phyloP scores from a whole-genome alignment of 352 stramenopile genomes.

The Pythium aquatile region DNA sequence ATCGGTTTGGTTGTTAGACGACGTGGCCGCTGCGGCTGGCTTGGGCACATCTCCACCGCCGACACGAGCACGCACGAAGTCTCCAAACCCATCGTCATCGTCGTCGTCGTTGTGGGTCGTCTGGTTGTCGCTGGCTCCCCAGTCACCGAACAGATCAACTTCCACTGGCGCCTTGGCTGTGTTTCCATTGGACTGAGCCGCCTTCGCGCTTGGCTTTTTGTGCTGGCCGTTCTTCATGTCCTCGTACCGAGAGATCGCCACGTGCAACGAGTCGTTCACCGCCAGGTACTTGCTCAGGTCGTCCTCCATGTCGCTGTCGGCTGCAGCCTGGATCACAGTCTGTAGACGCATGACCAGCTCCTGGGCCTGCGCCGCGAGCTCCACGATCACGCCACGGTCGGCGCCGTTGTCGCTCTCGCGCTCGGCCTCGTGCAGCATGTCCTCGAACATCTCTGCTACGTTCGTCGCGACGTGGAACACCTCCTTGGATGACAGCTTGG shows the following conservation, averaged over 20 bases:
- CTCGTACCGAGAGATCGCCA: slow-evolving; percentile 61
- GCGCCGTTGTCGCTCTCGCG: slow-evolving; percentile 47
- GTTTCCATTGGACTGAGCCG: slow-evolving; percentile 1
- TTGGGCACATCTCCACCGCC: slow-evolving; percentile 30
- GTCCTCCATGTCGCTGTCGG: slow-evolving; percentile 51
- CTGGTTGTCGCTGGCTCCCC: slow-evolving; percentile 21
- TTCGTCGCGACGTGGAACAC: slow-evolving; percentile 65
- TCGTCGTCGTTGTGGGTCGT: slow-evolving; percentile 30
- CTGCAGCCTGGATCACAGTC: slow-evolving; percentile 57
- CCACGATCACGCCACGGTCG: slow-evolving; percentile 61
- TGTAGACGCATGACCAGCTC: slow-evolving; percentile 67
- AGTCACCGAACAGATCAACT: slow-evolving; percentile 11
- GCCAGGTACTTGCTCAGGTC: slow-evolving; percentile 59
- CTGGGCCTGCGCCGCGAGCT: slow-evolving; percentile 56
- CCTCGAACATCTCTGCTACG: slow-evolving; percentile 79
- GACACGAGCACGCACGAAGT: slow-evolving; percentile 52
- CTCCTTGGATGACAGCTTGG: slow-evolving; percentile 52
- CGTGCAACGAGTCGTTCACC: slow-evolving; percentile 67
- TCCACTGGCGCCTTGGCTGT: slow-evolving; percentile 17
- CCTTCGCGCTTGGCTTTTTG: slow-evolving; percentile 19
- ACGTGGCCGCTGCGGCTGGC: slow-evolving; percentile 7
- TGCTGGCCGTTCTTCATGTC: slow-evolving; percentile 29
- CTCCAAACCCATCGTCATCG: slow-evolving; percentile 57
- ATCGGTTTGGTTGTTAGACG: slow-evolving; percentile 31
- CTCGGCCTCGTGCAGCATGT: slow-evolving; percentile 72